Conservation (phyloP, 805 yeast genomes). For the Cyberlindnera mycetangii region DNA sequence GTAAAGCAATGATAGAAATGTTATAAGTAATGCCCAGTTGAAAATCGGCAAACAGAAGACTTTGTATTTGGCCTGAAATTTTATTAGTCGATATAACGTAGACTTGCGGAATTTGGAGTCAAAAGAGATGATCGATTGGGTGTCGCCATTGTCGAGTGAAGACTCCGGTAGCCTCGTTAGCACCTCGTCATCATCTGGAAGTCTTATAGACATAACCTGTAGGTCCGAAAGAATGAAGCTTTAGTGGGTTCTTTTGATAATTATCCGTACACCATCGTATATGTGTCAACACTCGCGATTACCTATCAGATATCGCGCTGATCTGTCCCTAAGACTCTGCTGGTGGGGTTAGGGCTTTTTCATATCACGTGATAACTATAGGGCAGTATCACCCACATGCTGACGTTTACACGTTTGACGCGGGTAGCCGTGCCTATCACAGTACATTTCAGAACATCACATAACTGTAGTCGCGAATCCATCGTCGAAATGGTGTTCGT, state of each 20-base stretch:
- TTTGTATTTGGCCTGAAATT: conserved; percentile 29
- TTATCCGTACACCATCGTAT: neutral
- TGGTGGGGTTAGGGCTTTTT: neutral
- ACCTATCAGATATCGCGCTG: neutral
- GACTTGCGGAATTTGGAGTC: conserved; percentile 20
- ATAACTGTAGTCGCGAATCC: no score
- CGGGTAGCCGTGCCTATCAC: neutral
- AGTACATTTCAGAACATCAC: neutral
- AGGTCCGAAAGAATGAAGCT: neutral
- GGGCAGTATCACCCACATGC: neutral
- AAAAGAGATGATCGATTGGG: conserved; percentile 9
- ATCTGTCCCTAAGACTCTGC: neutral
- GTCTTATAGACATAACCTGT: conserved; percentile 11
- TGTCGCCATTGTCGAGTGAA: conserved; percentile 4
- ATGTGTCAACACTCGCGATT: conserved; percentile 1
- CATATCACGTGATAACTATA: neutral
- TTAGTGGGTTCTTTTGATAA: no score
- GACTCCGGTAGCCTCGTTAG: neutral
- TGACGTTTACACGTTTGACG: neutral
- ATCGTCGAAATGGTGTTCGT: no score
- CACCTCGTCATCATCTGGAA: conserved; percentile 12
- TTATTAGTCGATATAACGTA: conserved; percentile 17
- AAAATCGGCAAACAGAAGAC: conserved; percentile 51
- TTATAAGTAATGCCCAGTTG: conserved; percentile 49
- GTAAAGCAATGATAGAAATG: conserved; percentile 47